Base-by-base conservation (phyloP, 371 early-diverging fungal genomes). In the Capillidium rhysosporum region DNA sequence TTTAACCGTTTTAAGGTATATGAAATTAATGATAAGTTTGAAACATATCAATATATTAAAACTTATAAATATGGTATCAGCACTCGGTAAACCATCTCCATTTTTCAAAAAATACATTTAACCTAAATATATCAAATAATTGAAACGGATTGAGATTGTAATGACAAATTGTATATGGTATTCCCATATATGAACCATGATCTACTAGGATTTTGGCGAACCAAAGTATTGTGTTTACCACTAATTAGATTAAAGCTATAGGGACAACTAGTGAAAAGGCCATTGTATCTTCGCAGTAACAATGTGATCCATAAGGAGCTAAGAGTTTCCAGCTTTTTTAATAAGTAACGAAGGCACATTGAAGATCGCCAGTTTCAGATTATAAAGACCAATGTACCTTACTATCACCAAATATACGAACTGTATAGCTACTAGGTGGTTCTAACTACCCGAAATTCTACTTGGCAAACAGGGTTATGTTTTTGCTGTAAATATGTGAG, bases 401-500 rank as follows among this genome's bases (percentile, higher is more conserved):
- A 78, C 71, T 16, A 72, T 75, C 38, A 67, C 67, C 29, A 28
- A 44, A 18, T 82, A 87, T 65, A 92, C 95, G 16, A 75, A 77
- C 45, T 85, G 88, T 49, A 98, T 99, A 1, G 90, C 97, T 1
- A 99, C 99, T 9, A 64, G 91, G 51, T 96, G 95, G 95, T 98
- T 98, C 65, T 82, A 98, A 39, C 82, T 98, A 23, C 98, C 98
- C 0, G 99, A 99, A 67, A 69, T 99, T 24, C 72, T 98, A 30
- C 66, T 93, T 21, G 98, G 95, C 34, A 76, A 75, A 49, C 75
- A 76, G 49, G 64, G 73, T 21, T 98, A 99, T 67, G 77, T 77
- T 1, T 76, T 70, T 31, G 84, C 88, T 12, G 83, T 99, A 51
- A 98, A 99, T 68, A 89, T 98, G 70, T 99, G 99, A 98, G 86